Evolutionary conservation across 345 rosid genomes (phyloP).

Genomic region (Bruguiera sexangula): DNA sequence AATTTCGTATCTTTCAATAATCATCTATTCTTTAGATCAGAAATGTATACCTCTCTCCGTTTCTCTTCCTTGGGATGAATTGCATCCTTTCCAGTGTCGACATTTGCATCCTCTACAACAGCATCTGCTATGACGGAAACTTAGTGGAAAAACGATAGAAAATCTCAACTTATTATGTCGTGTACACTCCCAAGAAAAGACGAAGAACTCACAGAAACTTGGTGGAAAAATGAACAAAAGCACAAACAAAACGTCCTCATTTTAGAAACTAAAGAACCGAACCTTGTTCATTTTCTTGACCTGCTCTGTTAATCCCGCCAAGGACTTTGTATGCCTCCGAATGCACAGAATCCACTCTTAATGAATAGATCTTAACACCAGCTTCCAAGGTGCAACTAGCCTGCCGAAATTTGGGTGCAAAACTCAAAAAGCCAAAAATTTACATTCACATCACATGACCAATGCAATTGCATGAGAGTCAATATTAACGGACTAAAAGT

Average conservation of each 20-base stretch:
- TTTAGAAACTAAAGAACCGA: slow-evolving; percentile 10
- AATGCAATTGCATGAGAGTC: too few relatives aligned
- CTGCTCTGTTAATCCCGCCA: slow-evolving; percentile 87
- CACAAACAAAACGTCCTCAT: too few relatives aligned
- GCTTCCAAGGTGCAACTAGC: slow-evolving; percentile 98
- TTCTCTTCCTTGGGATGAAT: slow-evolving; percentile 55
- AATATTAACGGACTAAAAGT: too few relatives aligned
- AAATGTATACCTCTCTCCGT: slow-evolving; percentile 60
- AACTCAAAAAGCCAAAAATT: neutral
- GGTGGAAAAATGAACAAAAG: neutral
- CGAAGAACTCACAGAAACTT: neutral
- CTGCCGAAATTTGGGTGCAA: slow-evolving; percentile 27
- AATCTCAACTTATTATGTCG: too few relatives aligned
- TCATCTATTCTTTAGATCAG: slow-evolving; percentile 4
- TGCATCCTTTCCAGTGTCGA: slow-evolving; percentile 37
- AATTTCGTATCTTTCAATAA: slow-evolving; percentile 9
- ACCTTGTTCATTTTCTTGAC: slow-evolving; percentile 66
- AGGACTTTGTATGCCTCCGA: slow-evolving; percentile 95
- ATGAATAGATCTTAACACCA: slow-evolving; percentile 85
- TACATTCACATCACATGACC: neutral
- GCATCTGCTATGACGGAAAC: slow-evolving; percentile 38
- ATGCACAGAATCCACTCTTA: slow-evolving; percentile 89
- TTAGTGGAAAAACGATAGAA: neutral
- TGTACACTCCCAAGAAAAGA: too few relatives aligned
- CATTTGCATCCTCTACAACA: slow-evolving; percentile 38